Base-by-base conservation (phyloP, 2,329 filamentous ascomycete genomes). In the Cladosporium velox region DNA sequence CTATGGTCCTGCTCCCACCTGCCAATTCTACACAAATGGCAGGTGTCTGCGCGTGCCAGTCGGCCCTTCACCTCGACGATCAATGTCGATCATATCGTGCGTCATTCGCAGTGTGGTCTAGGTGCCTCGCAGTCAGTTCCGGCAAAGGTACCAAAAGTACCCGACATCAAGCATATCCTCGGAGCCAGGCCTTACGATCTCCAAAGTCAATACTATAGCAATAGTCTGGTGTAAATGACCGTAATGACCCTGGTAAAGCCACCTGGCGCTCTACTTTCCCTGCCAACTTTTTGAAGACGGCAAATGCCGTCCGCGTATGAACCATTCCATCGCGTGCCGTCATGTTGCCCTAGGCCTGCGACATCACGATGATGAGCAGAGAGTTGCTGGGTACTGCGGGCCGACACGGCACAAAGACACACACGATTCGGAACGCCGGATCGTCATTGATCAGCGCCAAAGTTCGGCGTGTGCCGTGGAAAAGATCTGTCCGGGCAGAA, bases 401-500 rank as follows among this genome's bases (percentile, higher is more conserved):
- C 61, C 61, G 61, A 64, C 35, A 64, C 61, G 61, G 61, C 61
- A 57, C 18, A 57, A 24, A 26, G 24, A 28, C 51, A 47, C n/a
- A 21, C 5, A n/a, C 18, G n/a, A 21, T 30, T 59, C 11, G 38
- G 21, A 38, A 38, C 57, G 38, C 12, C 57, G 35, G 38, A 32
- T 47, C 61, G 61, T 64, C 61, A 57, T 63, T 11, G 49, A 54
- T 34, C 26, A 34, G n/a, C 32, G 60, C 60, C 60, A 63, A 15
- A 30, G 11, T 12, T 18, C 61, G 61, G 61, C 44, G 55, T 15
- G 3, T 64, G 15, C 61, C 61, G 61, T 28, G 21, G 26, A 11
- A 44, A 32, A 55, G 61, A 49, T 64, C 51, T 64, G 61, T 47
- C 61, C 61, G 61, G 61, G 61, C 61, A 64, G 61, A 64, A 57